Evolutionary conservation across 148 eudicot species (phyloP), one percentile per base, ranked within the genome.

Genomic region (Vaccinium vitisidaea): DNA sequence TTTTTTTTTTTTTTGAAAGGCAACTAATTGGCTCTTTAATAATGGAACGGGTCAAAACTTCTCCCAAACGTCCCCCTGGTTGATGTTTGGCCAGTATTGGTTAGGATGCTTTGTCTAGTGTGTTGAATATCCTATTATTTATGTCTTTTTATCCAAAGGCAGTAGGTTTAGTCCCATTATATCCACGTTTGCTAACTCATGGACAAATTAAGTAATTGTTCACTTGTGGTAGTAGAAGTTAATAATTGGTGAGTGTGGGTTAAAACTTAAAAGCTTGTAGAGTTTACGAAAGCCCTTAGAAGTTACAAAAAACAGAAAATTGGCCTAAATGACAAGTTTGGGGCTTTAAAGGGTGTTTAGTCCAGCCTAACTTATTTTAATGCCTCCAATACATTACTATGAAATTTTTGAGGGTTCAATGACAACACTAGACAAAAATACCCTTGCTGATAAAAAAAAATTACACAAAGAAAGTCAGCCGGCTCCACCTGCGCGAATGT

Each of bases 221-320:
- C 55, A 76, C 55, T 48, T 48, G 14, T 76, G 55, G 53, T 8
- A 78, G 39, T 78, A 14, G 80, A 78, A 27, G 80, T 16, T 78
- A 5, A 30, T 53, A 53, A 16, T 7, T 53, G 39, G 81, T 30
- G 81, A 54, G 63, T 79, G 3, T 53, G 39, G 46, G 1, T 78
- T 78, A 53, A 16, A 54, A 78, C 1, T 78, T 78, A 53, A 16
- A 54, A 78, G 43, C 39, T 23, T 54, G 2, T 78, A 53, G 63
- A 78, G 63, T 56, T 79, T 78, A 1, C 16, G 15, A 52, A 15
- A 32, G 56, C 1, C 14, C 18, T 78, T 36, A 54, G n/a, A n/a
- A n/a, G n/a, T n/a, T n/a, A n/a, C n/a, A n/a, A n/a, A n/a, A n/a
- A n/a, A n/a, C n/a, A n/a, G n/a, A n/a, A n/a, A n/a, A n/a, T n/a